Percentiles rank a stretch among this genome's conserved stretches.
Evolutionary conservation across 805 yeast species (phyloP).

Genomic region (Metschnikowia sp.): DNA sequence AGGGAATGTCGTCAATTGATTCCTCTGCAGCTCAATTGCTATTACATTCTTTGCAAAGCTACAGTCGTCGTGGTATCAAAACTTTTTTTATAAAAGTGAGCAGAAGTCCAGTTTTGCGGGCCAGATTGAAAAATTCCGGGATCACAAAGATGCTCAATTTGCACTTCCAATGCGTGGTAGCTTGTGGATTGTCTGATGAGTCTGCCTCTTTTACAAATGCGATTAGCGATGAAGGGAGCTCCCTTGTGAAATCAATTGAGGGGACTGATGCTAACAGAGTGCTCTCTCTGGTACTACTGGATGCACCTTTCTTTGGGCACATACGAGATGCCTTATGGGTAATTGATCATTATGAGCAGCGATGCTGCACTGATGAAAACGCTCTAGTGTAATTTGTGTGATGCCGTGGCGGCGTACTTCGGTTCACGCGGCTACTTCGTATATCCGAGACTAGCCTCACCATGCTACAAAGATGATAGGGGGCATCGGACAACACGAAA

Average conservation of each 20-base stretch:
- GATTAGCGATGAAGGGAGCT: neutral
- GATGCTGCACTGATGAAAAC: neutral
- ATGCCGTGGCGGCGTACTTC: too few relatives aligned
- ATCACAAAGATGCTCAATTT: constrained; percentile 23
- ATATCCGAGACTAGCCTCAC: too few relatives aligned
- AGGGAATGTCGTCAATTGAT: constrained; percentile 42
- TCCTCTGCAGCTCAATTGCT: constrained; percentile 42
- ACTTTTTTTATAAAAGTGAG: constrained; percentile 36
- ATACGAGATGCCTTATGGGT: constrained; percentile 39
- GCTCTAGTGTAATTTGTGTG: neutral
- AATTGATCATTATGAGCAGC: constrained; percentile 33
- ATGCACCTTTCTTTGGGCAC: constrained; percentile 33
- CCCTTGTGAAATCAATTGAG: too few relatives aligned
- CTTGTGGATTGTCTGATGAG: too few relatives aligned
- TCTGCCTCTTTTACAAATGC: constrained; percentile 12
- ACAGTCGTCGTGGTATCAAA: constrained; percentile 29
- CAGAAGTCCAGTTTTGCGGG: constrained; percentile 24
- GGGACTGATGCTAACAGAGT: too few relatives aligned
- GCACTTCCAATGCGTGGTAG: constrained; percentile 22
- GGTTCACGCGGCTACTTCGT: too few relatives aligned
- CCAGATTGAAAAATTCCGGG: constrained; percentile 30
- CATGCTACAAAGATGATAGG: too few relatives aligned
- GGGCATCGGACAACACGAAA: too few relatives aligned
- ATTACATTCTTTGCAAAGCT: constrained; percentile 26
- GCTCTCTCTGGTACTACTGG: neutral